Base-by-base conservation (phyloP, 2,329 filamentous ascomycete genomes). In the Dactylellina leptospora region DNA sequence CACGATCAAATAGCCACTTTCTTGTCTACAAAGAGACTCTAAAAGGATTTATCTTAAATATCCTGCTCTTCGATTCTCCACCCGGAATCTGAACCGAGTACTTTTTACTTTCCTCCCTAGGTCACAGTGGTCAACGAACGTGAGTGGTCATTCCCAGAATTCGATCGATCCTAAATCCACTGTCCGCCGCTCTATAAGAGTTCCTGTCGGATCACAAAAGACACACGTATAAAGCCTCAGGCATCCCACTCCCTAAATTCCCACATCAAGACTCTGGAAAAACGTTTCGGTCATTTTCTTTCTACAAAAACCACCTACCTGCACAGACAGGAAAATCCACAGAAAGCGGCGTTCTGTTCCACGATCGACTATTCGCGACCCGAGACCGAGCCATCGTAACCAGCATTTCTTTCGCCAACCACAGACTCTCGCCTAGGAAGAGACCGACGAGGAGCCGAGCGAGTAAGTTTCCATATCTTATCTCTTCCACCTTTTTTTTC, bases 91-190 rank as follows among this genome's bases (percentile, higher is more conserved):
- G 28, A 22, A 16, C 25, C 18, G 30, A 33, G 11, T 25, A 25
- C 18, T 16, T 50, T 30, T 53, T 22, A 18, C 50, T n/a, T 56
- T 28, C 11, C 47, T 33, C 50, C 23, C 30, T 28, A n/a, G n/a
- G n/a, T 36, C 18, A 20, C 42, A 13, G 22, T 23, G 8, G 13
- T 23, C 27, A 11, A 25, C 13, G 44, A 36, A 56, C 47, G 42
- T 30, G 50, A 68, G 18, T 20, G 5, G 45, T 60, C 55, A 50
- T 50, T 53, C 51, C 25, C 33, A 23, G 36, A 44, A 23, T 48
- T 36, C 36, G 48, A 71, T 71, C 66, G 48, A 71, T 71, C 66
- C 66, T 71, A 71, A 71, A 68, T 58, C 47, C 51, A 33, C 44
- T 45, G 40, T 28, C 47, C 53, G 33, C 51, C 28, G 60, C 60